phyloP scores from a whole-genome alignment of 2,329 filamentous ascomycete species.

The Paraconiothyrium brasiliense region DNA sequence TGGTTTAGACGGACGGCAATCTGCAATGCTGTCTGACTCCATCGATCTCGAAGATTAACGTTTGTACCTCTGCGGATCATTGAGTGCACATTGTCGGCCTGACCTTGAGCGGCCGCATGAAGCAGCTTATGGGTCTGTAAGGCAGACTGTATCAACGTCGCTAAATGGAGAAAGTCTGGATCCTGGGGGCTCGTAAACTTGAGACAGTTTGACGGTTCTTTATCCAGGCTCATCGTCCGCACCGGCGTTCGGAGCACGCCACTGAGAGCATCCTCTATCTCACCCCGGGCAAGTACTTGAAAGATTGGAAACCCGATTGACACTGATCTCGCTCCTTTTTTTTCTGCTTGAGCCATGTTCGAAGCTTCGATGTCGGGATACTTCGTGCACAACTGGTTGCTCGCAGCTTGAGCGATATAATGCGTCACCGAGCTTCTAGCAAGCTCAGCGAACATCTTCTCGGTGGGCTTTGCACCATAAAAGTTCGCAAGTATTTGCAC shows the following conservation, averaged over 20 bases:
- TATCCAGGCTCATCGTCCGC: constrained; percentile 12
- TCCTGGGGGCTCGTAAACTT: constrained; percentile 12
- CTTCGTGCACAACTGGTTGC: constrained; percentile 1
- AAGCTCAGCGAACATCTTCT: constrained; percentile 16
- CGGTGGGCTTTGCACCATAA: constrained; percentile 14
- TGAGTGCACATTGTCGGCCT: not conserved
- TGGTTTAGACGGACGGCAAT: constrained; percentile 13
- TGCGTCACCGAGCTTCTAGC: constrained; percentile 1
- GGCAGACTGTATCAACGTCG: constrained; percentile 14
- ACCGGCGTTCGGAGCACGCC: constrained; percentile 11
- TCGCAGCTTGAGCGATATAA: constrained; percentile 4
- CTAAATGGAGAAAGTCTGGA: constrained; percentile 14
- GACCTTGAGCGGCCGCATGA: constrained; percentile 11
- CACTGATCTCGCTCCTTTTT: not conserved
- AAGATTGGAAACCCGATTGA: constrained; percentile 18
- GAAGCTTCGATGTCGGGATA: not conserved
- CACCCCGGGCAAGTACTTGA: constrained; percentile 14
- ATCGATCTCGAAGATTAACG: constrained; percentile 16
- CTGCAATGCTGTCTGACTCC: constrained; percentile 19
- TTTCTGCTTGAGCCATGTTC: not conserved
- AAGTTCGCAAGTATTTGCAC: constrained; percentile 10
- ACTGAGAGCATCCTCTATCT: constrained; percentile 2
- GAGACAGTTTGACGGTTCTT: constrained; percentile 4
- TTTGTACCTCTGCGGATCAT: constrained; percentile 15
- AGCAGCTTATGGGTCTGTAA: constrained; percentile 16